phyloP scores from a whole-genome alignment of 2,329 filamentous ascomycete genomes.

The Chaetomium olivaceum region DNA sequence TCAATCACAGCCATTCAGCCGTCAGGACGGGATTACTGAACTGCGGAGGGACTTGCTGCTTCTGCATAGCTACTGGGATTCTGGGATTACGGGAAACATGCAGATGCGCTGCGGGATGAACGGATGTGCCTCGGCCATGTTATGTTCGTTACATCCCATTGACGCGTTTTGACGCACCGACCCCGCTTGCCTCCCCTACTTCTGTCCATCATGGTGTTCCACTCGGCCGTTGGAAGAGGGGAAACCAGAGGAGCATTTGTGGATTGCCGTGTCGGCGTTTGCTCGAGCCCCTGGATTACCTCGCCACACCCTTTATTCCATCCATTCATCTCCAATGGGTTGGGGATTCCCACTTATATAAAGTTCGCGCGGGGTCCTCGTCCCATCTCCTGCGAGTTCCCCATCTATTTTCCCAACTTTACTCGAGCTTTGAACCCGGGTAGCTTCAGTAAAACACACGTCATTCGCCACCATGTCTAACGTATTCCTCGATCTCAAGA shows the following conservation, averaged over 20 bases:
- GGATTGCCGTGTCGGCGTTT: not conserved
- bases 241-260: not conserved
- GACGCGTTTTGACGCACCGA: not conserved
- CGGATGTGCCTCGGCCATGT: not conserved
- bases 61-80: not conserved
- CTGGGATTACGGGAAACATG: not conserved
- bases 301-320: constrained; percentile 14
- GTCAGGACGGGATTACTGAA: too few relatives aligned
- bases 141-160: not conserved
- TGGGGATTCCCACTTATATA: constrained; percentile 11
- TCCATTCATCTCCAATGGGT: not conserved
- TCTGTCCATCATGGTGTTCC: constrained; percentile 8
- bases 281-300: not conserved
- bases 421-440: not conserved
- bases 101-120: not conserved
- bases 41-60: too few relatives aligned
- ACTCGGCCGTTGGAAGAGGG: constrained; percentile 16
- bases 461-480: constrained; percentile 36
- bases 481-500: constrained; percentile 60
- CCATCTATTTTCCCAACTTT: constrained; percentile 1
- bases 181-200: constrained; percentile 8
- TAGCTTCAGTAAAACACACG: not conserved
- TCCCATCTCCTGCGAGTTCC: not conserved
- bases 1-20: too few relatives aligned
- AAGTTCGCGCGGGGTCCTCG: constrained; percentile 10